These are phyloP conservation scores for Globisporangium mamillatum DNA, from an alignment of 352 stramenopile genomes.

Conservation along the genomic window DNA sequence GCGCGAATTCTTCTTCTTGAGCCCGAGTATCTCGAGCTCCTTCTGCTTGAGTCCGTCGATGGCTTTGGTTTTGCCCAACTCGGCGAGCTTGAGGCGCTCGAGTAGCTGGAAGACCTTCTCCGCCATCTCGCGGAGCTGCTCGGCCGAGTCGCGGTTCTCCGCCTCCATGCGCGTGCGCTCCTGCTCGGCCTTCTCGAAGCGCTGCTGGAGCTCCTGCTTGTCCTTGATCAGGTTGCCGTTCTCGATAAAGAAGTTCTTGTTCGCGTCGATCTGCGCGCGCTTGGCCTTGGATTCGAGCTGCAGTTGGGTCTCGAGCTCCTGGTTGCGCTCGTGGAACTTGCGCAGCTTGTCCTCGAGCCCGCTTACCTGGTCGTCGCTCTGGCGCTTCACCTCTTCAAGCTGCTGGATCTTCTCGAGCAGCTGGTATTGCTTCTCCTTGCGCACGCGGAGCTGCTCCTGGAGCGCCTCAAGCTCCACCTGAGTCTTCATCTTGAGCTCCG, in stretches of 20 bases:
- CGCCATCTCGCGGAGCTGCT: slow-evolving; percentile 96
- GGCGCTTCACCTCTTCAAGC: slow-evolving; percentile 91
- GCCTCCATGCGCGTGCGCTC: slow-evolving; percentile 94
- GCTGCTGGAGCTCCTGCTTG: slow-evolving; percentile 77
- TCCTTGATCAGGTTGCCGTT: slow-evolving; percentile 74
- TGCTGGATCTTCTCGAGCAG: slow-evolving; percentile 95
- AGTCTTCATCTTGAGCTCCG: slow-evolving; percentile 93
- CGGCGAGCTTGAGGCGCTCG: slow-evolving; percentile 94
- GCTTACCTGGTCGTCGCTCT: slow-evolving; percentile 89
- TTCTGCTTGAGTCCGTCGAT: slow-evolving; percentile 93
- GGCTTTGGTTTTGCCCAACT: slow-evolving; percentile 95
- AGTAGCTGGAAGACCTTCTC: slow-evolving; percentile 97
- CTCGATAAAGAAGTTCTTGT: slow-evolving; percentile 90
- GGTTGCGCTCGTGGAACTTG: slow-evolving; percentile 82
- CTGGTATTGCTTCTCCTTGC: slow-evolving; percentile 98
- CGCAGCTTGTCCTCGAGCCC: slow-evolving; percentile 91
- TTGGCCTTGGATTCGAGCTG: slow-evolving; percentile 93
- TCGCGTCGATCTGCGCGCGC: slow-evolving; percentile 89
- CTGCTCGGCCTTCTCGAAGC: slow-evolving; percentile 89
- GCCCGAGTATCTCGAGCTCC: slow-evolving; percentile 91
- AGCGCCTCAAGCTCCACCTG: slow-evolving; percentile 94
- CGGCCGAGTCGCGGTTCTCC: slow-evolving; percentile 92
- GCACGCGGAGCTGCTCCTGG: slow-evolving; percentile 93
- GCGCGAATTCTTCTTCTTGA: slow-evolving; percentile 94
- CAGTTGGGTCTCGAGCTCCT: slow-evolving; percentile 94